These are phyloP conservation scores for Fusarium nurragi DNA, from an alignment of 2,329 filamentous ascomycete genomes.

Conservation along the genomic window DNA sequence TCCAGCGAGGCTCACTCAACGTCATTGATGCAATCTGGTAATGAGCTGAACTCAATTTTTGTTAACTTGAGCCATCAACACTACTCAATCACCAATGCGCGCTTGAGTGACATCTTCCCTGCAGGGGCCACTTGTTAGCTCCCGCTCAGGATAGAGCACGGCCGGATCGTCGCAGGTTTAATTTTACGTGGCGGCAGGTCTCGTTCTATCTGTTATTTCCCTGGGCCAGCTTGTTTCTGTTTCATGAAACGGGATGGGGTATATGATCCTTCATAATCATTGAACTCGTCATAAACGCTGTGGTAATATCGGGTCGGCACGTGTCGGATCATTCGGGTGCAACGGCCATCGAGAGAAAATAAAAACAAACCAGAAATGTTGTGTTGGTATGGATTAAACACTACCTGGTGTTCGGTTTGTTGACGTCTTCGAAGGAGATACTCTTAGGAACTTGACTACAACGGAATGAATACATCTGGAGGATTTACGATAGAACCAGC, in stretches of 20 bases:
- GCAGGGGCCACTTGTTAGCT: constrained; percentile 7
- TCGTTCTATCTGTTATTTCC: constrained; percentile 16
- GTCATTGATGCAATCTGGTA: background rate
- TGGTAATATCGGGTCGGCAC: background rate
- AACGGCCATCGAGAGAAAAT: background rate
- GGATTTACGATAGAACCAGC: background rate
- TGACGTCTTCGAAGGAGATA: background rate
- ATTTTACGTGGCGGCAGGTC: constrained; percentile 7
- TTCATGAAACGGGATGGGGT: constrained; percentile 30
- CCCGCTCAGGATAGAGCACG: constrained; percentile 12
- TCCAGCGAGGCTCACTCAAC: background rate
- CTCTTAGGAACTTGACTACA: background rate
- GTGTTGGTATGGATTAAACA: background rate
- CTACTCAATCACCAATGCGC: constrained; percentile 9
- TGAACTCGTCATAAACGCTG: background rate
- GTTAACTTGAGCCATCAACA: constrained; percentile 17
- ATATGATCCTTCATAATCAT: constrained; percentile 21
- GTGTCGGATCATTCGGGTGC: background rate
- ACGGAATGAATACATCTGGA: background rate
- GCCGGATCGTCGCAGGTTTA: constrained; percentile 15
- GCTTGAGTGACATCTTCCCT: background rate
- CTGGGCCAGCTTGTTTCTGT: constrained; percentile 29
- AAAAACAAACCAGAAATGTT: background rate
- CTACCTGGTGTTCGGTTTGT: background rate
- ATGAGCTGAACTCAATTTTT: constrained; percentile 22